Evolutionary conservation across 768 basidiomycete genomes (phyloP).

Genomic region (Suillus sp.): DNA sequence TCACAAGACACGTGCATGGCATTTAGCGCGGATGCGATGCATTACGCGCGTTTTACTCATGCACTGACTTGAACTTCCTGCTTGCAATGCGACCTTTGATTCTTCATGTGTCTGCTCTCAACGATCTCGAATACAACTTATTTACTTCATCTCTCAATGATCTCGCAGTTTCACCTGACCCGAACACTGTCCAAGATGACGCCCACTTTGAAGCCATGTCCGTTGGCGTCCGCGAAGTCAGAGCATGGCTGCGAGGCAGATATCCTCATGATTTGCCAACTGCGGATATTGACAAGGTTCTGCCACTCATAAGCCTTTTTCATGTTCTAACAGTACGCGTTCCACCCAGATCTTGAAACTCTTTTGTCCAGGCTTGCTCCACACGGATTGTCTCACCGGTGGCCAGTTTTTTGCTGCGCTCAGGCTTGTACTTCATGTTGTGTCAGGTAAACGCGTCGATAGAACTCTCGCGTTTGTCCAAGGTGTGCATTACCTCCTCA

Average conservation of each 20-base stretch:
- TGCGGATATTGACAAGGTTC: conserved; percentile 59
- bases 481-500: conserved; percentile 43
- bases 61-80: background rate
- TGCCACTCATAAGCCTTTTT: conserved; percentile 24
- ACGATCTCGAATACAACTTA: conserved; percentile 66
- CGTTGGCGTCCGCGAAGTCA: conserved; percentile 63
- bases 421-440: conserved; percentile 63
- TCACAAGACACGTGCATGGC: background rate
- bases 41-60: conserved; percentile 1
- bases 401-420: conserved; percentile 80
- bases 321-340: background rate
- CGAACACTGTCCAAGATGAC: conserved; percentile 39
- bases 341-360: conserved; percentile 59
- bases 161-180: conserved; percentile 39
- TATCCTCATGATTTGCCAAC: conserved; percentile 53
- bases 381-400: conserved; percentile 56
- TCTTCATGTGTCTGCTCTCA: conserved; percentile 77
- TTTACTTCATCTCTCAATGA: conserved; percentile 66
- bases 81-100: conserved; percentile 57
- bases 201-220: conserved; percentile 53
- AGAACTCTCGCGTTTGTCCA: conserved; percentile 73
- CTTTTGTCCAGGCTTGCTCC: conserved; percentile 58
- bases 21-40: background rate
- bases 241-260: conserved; percentile 76
- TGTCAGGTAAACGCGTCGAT: conserved; percentile 64